Evolutionary conservation across 2,329 filamentous ascomycete genomes (phyloP).

Genomic region (Gaeumannomyces tritici): DNA sequence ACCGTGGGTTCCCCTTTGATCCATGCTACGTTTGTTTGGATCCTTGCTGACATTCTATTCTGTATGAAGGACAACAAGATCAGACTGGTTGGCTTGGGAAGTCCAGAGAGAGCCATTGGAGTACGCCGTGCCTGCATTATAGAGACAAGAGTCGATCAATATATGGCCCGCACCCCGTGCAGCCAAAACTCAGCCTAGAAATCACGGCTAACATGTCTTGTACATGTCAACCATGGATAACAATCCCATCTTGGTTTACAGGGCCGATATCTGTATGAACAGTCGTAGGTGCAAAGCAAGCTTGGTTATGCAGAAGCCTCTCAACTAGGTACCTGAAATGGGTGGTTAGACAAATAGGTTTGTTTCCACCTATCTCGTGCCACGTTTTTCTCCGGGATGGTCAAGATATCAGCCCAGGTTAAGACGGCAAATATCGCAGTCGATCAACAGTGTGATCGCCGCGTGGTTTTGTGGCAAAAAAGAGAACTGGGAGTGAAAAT

Average conservation of each 20-base stretch:
- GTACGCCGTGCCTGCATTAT: conserved; percentile 53
- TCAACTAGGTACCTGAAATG: background rate
- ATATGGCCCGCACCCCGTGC: no score
- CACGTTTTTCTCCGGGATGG: no score
- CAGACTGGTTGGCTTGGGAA: conserved; percentile 98
- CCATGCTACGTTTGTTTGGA: background rate
- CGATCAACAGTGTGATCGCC: no score
- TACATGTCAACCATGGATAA: background rate
- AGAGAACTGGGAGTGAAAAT: no score
- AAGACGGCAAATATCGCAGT: no score
- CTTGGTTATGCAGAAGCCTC: background rate
- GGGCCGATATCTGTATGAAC: background rate
- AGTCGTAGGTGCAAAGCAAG: background rate
- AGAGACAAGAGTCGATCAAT: background rate
- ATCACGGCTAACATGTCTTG: background rate
- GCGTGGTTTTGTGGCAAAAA: no score
- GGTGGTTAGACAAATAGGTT: background rate
- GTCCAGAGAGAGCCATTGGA: conserved; percentile 60
- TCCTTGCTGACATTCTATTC: conserved; percentile 15
- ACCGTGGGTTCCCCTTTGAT: conserved; percentile 48
- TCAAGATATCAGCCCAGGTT: no score
- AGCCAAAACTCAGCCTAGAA: background rate
- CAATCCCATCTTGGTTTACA: background rate
- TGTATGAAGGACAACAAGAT: conserved; percentile 67
- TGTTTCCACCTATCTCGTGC: background rate